Evolutionary conservation across 306 rosid genomes (phyloP), one percentile per base, ranked within the genome.

Genomic region (Parietaria judaica): DNA sequence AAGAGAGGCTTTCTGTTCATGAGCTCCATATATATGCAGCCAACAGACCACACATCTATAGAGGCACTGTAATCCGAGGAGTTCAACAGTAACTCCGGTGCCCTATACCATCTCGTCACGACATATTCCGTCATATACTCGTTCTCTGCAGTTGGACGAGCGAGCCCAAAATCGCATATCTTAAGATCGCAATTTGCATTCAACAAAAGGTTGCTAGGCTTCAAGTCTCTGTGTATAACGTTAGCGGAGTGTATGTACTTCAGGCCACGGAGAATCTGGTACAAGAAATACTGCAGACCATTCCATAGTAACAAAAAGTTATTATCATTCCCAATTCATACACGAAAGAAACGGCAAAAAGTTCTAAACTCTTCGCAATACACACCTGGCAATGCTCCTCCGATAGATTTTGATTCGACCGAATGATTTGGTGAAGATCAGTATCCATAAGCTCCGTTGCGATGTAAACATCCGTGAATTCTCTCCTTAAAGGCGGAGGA

Each of bases 51-150:
- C 44, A 91, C 90, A 74, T 91, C 97, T 36, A 91, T 91, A 0
- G 98, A 87, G 58, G 96, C 84, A 46, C 95, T 88, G 71, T 91
- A 91, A 72, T 91, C 98, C 11, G 98, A 88, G 67, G 96, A 89
- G 74, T 88, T 91, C 92, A 91, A 80, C 73, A 91, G 74, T 46
- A 91, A 75, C 64, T 91, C 98, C 14, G 98, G 98, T 56, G 98
- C 98, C 76, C 98, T 88, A 50, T 91, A 91, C 96, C 98, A 91
- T 77, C 98, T 80, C 48, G 98, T 91, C 72, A 91, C 98, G 43
- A 91, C 98, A 68, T 91, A 91, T 56, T 91, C 98, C 3, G 98
- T 91, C 98, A 91, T 80, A 64, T 74, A 67, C 76, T 91, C 98
- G 63, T 70, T 85, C 81, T 91, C 98, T 8, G 88, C 41, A 46